These are phyloP conservation scores for Cichorium intybus DNA, from an alignment of 140 eudicot species.

Conservation along the genomic window DNA sequence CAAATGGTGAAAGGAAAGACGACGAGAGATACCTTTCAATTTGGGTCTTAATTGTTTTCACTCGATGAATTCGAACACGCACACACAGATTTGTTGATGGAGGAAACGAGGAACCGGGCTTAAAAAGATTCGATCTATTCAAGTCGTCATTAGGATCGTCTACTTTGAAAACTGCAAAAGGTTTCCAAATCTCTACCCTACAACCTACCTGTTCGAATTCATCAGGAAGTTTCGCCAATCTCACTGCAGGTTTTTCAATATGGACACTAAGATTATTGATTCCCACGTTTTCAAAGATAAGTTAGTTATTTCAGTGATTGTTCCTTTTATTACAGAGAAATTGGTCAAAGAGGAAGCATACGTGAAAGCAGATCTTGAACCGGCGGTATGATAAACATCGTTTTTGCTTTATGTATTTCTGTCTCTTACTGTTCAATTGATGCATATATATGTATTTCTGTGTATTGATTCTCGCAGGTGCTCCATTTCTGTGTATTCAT, in stretches of 20 bases:
- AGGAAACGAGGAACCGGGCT: too few relatives aligned
- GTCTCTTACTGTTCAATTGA: slow-evolving; percentile 6
- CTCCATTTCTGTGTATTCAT: not conserved
- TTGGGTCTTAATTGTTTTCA: too few relatives aligned
- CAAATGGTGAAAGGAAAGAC: too few relatives aligned
- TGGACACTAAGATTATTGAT: not conserved
- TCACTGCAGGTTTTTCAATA: slow-evolving; percentile 63
- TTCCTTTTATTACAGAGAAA: slow-evolving; percentile 59
- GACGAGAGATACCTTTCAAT: too few relatives aligned
- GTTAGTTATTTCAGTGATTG: not conserved
- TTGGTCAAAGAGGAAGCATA: slow-evolving; percentile 93
- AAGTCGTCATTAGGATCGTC: slow-evolving; percentile 53
- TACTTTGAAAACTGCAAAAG: slow-evolving; percentile 41
- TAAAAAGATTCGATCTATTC: slow-evolving; percentile 67
- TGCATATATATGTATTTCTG: not conserved
- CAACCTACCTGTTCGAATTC: slow-evolving; percentile 56
- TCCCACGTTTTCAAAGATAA: not conserved
- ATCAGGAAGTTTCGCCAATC: slow-evolving; percentile 80
- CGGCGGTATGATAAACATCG: slow-evolving; percentile 59
- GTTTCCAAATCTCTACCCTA: slow-evolving; percentile 41
- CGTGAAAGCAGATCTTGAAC: slow-evolving; percentile 79
- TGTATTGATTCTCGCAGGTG: not conserved
- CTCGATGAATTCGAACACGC: too few relatives aligned
- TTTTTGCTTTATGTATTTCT: not conserved
- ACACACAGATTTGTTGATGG: too few relatives aligned